Percentiles rank a stretch among this genome's conserved stretches.
phyloP scores from a whole-genome alignment of 306 rosid species.

The Dalbergia cochinchinensis region DNA sequence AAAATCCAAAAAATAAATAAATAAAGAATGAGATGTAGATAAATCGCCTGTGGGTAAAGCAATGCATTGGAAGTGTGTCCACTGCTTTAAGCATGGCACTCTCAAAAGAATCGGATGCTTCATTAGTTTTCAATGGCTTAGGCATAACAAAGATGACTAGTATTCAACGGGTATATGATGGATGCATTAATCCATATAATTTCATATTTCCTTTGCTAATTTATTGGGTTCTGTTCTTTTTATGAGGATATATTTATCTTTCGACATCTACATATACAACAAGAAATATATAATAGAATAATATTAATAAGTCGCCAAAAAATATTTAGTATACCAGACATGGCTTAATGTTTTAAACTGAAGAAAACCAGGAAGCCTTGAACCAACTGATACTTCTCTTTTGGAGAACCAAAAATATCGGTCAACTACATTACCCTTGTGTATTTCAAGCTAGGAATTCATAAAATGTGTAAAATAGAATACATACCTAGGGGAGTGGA shows the following conservation, averaged over 20 bases:
- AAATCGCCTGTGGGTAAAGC: neutral
- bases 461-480: neutral
- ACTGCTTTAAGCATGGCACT: neutral
- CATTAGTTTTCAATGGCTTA: neutral
- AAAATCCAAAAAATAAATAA: neutral
- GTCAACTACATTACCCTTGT: slow-evolving; percentile 16
- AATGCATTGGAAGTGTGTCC: neutral
- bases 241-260: neutral
- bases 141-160: neutral
- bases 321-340: neutral
- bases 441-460: neutral
- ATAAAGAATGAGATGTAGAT: neutral
- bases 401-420: neutral
- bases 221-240: neutral
- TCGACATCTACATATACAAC: too few species aligned
- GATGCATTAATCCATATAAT: neutral
- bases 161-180: neutral
- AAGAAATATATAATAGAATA: neutral
- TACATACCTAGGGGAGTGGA: neutral
- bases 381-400: neutral
- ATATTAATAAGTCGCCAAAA: neutral
- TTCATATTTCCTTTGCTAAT: neutral
- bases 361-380: slow-evolving; percentile 10
- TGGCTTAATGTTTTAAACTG: slow-evolving; percentile 3
- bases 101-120: neutral